Evolutionary conservation across 441 rosid genomes (phyloP).

Genomic region (Eruca vesicaria): DNA sequence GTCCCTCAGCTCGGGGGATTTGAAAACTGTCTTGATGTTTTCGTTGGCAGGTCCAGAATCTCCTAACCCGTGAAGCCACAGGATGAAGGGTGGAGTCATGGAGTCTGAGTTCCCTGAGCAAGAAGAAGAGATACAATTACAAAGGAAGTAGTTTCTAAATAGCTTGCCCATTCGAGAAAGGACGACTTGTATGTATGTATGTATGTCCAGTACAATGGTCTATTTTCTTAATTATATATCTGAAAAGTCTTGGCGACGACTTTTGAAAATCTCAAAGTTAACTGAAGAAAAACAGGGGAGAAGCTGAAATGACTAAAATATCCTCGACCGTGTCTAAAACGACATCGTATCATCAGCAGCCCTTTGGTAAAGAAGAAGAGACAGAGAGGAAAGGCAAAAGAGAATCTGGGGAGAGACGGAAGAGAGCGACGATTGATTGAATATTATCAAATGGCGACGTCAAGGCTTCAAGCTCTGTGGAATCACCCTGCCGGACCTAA

Average conservation of each 20-base stretch:
- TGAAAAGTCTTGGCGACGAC: conserved; percentile 10
- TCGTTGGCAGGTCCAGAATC: conserved; percentile 93
- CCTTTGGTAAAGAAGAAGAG: not conserved
- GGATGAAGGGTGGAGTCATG: conserved; percentile 61
- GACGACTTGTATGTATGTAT: not conserved
- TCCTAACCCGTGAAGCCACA: conserved; percentile 90
- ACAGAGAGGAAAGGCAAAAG: not conserved
- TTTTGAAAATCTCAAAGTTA: not conserved
- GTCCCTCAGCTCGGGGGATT: conserved; percentile 51
- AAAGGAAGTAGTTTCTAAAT: not conserved
- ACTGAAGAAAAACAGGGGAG: not conserved
- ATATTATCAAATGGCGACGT: conserved; percentile 36
- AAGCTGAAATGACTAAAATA: not conserved
- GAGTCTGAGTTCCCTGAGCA: conserved; percentile 7
- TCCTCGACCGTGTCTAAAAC: not conserved
- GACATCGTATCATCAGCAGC: not conserved
- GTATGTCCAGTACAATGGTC: no score
- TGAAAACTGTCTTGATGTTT: conserved; percentile 65
- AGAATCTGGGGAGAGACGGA: conserved; percentile 13
- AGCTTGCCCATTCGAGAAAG: conserved; percentile 20
- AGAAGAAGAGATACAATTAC: not conserved
- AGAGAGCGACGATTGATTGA: not conserved
- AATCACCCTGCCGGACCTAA: conserved; percentile 84
- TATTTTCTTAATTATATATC: no score
- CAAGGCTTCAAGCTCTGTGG: conserved; percentile 62